Percentiles rank a stretch among this genome's conserved stretches.
phyloP scores from a whole-genome alignment of 2,329 filamentous ascomycete genomes.

The Cryphonectria naterciae region DNA sequence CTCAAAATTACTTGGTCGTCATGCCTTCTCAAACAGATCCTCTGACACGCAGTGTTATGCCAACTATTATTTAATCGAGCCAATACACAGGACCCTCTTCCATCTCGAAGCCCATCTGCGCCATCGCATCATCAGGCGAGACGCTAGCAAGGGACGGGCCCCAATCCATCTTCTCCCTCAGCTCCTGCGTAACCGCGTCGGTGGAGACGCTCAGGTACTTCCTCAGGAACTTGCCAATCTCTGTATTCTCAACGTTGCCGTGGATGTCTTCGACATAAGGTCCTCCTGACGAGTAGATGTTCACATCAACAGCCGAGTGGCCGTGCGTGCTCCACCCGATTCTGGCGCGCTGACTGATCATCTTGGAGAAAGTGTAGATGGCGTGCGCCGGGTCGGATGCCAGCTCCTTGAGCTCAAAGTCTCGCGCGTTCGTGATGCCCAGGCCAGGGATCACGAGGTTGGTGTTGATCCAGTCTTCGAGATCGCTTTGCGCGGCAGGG shows the following conservation, averaged over 20 bases:
- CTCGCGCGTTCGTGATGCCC: conserved; percentile 74
- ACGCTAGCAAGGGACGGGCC: conserved; percentile 26
- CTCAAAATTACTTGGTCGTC: not conserved
- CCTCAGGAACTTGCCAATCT: conserved; percentile 81
- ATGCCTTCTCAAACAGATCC: not conserved
- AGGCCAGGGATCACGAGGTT: conserved; percentile 71
- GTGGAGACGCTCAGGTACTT: conserved; percentile 82
- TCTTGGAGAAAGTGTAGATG: conserved; percentile 71
- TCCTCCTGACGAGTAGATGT: conserved; percentile 84
- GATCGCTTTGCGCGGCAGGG: conserved; percentile 41
- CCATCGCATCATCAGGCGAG: conserved; percentile 13
- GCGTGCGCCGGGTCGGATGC: conserved; percentile 60
- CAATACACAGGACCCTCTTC: conserved; percentile 21
- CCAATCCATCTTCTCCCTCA: conserved; percentile 59
- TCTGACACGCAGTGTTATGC: not conserved
- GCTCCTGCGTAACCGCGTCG: conserved; percentile 73
- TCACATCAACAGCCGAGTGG: conserved; percentile 92
- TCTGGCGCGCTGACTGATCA: conserved; percentile 85
- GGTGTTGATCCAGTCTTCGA: conserved; percentile 68
- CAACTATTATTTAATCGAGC: conserved; percentile 9
- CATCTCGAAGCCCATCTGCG: conserved; percentile 17
- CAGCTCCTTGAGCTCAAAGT: conserved; percentile 71
- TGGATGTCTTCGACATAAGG: conserved; percentile 65
- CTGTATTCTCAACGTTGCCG: conserved; percentile 94
- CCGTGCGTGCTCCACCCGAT: conserved; percentile 95